Percentiles rank a stretch among this genome's conserved stretches.
Conservation (phyloP, 2,329 filamentous ascomycete genomes). For the Stemphylium vesicarium region DNA sequence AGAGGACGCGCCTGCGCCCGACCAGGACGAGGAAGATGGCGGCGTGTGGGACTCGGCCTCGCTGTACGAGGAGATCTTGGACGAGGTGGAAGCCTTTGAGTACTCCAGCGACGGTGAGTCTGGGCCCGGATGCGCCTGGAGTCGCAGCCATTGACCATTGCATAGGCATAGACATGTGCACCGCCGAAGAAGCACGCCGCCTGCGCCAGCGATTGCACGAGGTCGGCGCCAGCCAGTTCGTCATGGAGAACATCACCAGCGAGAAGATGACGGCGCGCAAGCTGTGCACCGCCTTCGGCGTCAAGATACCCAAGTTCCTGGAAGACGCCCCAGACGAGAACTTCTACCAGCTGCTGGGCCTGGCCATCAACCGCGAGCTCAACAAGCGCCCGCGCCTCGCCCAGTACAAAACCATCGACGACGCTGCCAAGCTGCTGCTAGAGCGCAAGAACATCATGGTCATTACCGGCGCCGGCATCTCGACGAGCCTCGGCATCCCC, state of each 20-base stretch:
- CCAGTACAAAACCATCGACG: conserved; percentile 83
- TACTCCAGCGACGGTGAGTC: conserved; percentile 32
- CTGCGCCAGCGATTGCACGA: conserved; percentile 75
- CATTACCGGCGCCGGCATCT: conserved; percentile 94
- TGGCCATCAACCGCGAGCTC: conserved; percentile 81
- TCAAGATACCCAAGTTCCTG: conserved; percentile 75
- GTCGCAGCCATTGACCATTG: conserved; percentile 16
- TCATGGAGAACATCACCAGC: conserved; percentile 61
- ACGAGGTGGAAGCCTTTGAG: conserved; percentile 40
- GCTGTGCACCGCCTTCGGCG: conserved; percentile 83
- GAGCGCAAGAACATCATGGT: conserved; percentile 85
- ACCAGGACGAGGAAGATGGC: conserved; percentile 27
- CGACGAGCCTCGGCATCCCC: conserved; percentile 93
- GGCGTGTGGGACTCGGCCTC: conserved; percentile 42
- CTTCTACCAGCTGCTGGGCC: conserved; percentile 75
- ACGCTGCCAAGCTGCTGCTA: conserved; percentile 79
- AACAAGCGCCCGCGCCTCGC: conserved; percentile 79
- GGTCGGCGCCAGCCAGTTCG: conserved; percentile 79
- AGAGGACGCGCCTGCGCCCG: conserved; percentile 23
- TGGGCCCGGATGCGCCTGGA: neutral
- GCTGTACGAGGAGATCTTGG: conserved; percentile 44
- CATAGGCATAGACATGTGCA: conserved; percentile 39
- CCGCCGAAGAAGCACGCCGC: conserved; percentile 64
- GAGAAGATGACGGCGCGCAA: conserved; percentile 78
- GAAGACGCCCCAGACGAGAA: conserved; percentile 74